A percentile compares a stretch with the other conserved stretches of the same genome.
phyloP scores from a whole-genome alignment of 1,284 basidiomycete genomes.

The Tilletia walkeri region DNA sequence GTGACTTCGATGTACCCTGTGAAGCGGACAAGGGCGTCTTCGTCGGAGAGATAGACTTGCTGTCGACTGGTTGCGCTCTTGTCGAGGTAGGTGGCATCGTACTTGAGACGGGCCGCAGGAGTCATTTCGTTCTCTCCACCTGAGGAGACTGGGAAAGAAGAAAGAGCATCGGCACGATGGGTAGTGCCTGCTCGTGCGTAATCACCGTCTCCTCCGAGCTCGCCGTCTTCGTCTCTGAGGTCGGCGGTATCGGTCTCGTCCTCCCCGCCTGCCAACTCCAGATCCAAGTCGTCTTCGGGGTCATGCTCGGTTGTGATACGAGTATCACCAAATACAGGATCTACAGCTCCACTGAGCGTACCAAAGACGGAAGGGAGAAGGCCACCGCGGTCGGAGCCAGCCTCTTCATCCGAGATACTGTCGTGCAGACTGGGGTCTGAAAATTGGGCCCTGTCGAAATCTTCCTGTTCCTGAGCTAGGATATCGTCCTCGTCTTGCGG shows the following conservation, averaged over 20 bases:
- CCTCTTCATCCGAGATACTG: constrained; percentile 46
- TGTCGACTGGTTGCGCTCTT: constrained; percentile 62
- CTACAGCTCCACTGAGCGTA: constrained; percentile 41
- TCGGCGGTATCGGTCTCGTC: constrained; percentile 20
- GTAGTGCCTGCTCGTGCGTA: not conserved
- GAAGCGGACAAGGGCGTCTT: constrained; percentile 84
- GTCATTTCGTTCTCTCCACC: constrained; percentile 12
- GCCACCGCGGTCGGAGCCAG: constrained; percentile 32
- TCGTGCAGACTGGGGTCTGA: constrained; percentile 21
- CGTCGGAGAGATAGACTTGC: constrained; percentile 81
- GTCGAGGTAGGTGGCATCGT: constrained; percentile 46
- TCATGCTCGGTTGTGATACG: constrained; percentile 40
- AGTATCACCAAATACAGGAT: constrained; percentile 51
- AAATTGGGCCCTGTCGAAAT: constrained; percentile 28
- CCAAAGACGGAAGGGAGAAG: constrained; percentile 50
- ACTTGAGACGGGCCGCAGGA: constrained; percentile 11
- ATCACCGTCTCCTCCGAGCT: constrained; percentile 22
- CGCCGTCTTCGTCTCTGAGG: constrained; percentile 23
- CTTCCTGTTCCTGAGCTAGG: constrained; percentile 19
- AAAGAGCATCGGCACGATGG: not conserved
- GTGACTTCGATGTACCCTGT: constrained; percentile 76
- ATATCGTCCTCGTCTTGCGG: not conserved
- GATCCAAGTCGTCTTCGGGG: constrained; percentile 45
- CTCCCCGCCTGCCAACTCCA: constrained; percentile 34
- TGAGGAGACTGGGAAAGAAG: not conserved